These are phyloP conservation scores for Dendrobium chrysotoxum DNA, from an alignment of 106 monocot species.

Conservation along the genomic window DNA sequence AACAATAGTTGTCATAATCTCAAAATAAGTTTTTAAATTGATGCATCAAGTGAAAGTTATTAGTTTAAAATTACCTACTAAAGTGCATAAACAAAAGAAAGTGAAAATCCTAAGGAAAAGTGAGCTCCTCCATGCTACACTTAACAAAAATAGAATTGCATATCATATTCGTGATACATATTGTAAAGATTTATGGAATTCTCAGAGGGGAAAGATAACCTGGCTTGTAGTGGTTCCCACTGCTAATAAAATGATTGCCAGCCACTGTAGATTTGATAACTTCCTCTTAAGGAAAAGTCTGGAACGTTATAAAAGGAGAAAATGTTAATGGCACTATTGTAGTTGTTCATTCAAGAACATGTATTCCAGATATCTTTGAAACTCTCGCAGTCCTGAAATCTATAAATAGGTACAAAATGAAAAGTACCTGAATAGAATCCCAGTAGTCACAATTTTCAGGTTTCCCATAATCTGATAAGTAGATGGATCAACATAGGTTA, in stretches of 20 bases:
- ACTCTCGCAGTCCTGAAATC: neutral
- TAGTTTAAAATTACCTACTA: neutral
- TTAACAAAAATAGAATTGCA: neutral
- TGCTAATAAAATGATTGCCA: constrained; percentile 81
- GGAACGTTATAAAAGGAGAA: constrained; percentile 12
- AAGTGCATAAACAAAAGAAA: neutral
- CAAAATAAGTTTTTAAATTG: neutral
- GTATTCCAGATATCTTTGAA: neutral
- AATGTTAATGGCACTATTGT: neutral
- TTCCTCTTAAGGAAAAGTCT: constrained; percentile 78
- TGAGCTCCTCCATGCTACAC: neutral
- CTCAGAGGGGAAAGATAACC: constrained; percentile 26
- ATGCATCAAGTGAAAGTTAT: neutral
- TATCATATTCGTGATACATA: neutral
- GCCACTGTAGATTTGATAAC: constrained; percentile 84
- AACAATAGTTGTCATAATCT: neutral
- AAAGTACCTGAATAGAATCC: constrained; percentile 75
- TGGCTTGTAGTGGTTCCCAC: constrained; percentile 96
- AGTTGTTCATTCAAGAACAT: neutral
- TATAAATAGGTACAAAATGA: neutral
- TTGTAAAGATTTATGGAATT: neutral
- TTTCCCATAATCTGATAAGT: constrained; percentile 99
- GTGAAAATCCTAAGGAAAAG: neutral
- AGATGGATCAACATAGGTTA: constrained; percentile 85
- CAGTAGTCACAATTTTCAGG: constrained; percentile 96